phyloP scores from a whole-genome alignment of 2,329 filamentous ascomycete genomes.

The Ceratocystiopsis minuta region DNA sequence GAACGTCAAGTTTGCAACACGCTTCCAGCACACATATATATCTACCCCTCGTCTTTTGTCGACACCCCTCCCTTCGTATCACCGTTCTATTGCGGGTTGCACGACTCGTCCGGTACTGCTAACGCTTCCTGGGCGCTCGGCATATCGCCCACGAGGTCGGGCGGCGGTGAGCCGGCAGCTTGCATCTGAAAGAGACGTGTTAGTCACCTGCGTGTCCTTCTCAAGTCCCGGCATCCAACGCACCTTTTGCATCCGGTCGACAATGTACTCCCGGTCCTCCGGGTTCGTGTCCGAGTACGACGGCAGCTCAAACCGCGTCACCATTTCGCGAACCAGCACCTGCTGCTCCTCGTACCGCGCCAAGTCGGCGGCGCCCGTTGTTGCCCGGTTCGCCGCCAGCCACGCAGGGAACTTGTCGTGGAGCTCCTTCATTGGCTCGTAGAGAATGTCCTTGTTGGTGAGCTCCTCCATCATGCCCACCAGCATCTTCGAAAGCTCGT shows the following conservation, averaged over 20 bases:
- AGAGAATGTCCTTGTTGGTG: conserved; percentile 94
- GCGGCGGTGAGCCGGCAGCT: conserved; percentile 75
- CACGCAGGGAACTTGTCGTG: conserved; percentile 82
- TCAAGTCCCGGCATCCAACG: too few species aligned
- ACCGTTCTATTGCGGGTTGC: conserved; percentile 35
- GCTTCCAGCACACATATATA: too few species aligned
- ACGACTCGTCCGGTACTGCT: conserved; percentile 41
- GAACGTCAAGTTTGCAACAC: too few species aligned
- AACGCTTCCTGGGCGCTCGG: conserved; percentile 60
- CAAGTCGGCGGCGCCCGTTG: conserved; percentile 51
- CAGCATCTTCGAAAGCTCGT: conserved; percentile 86
- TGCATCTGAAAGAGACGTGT: conserved; percentile 56
- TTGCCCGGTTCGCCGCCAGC: conserved; percentile 59
- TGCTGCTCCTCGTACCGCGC: conserved; percentile 70
- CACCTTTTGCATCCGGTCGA: conserved; percentile 96
- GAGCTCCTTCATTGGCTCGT: conserved; percentile 97
- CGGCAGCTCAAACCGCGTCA: conserved; percentile 67
- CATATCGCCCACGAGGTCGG: conserved; percentile 83
- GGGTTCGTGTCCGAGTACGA: conserved; percentile 69
- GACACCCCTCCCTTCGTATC: too few species aligned
- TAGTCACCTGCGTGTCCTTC: not conserved
- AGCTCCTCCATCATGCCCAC: conserved; percentile 98
- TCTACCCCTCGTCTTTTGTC: too few species aligned
- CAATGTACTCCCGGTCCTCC: conserved; percentile 75
- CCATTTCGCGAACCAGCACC: conserved; percentile 65